phyloP scores from a whole-genome alignment of 805 yeast genomes.

The Yueomyces sinensis region DNA sequence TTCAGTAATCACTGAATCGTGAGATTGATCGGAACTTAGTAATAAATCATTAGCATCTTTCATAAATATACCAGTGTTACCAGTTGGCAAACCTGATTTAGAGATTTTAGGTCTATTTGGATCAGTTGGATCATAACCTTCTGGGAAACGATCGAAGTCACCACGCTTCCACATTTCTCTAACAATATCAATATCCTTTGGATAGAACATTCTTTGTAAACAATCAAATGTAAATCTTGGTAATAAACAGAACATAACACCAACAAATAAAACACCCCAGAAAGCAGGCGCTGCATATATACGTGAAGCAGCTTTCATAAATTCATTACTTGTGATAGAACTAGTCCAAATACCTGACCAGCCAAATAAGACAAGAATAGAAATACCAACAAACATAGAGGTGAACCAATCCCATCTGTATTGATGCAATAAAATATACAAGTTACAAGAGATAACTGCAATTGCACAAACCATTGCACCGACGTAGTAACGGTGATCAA shows the following conservation, averaged over 20 bases:
- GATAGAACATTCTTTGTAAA: constrained; percentile 37
- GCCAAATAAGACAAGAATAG: constrained; percentile 46
- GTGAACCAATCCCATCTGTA: constrained; percentile 77
- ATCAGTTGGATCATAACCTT: constrained; percentile 68
- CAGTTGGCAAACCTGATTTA: constrained; percentile 18
- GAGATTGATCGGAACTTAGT: constrained; percentile 9
- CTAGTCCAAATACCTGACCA: constrained; percentile 81
- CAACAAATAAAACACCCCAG: constrained; percentile 59
- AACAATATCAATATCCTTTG: constrained; percentile 59
- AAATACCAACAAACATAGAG: constrained; percentile 37
- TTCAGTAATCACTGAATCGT: constrained; percentile 23
- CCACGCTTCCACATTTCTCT: constrained; percentile 60
- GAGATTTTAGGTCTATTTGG: constrained; percentile 46
- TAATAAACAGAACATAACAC: constrained; percentile 47
- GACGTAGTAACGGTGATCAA: constrained; percentile 63
- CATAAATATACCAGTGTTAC: constrained; percentile 1
- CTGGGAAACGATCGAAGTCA: constrained; percentile 53
- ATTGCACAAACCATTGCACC: constrained; percentile 58
- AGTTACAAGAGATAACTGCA: constrained; percentile 53
- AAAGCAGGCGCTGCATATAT: constrained; percentile 46
- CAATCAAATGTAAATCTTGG: constrained; percentile 58
- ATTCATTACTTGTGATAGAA: constrained; percentile 38
- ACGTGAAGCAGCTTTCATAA: constrained; percentile 53
- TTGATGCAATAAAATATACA: constrained; percentile 53
- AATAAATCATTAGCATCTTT: constrained; percentile 2